Evolutionary conservation across 306 rosid genomes (phyloP).

Genomic region (Pyrus pyrifolia): DNA sequence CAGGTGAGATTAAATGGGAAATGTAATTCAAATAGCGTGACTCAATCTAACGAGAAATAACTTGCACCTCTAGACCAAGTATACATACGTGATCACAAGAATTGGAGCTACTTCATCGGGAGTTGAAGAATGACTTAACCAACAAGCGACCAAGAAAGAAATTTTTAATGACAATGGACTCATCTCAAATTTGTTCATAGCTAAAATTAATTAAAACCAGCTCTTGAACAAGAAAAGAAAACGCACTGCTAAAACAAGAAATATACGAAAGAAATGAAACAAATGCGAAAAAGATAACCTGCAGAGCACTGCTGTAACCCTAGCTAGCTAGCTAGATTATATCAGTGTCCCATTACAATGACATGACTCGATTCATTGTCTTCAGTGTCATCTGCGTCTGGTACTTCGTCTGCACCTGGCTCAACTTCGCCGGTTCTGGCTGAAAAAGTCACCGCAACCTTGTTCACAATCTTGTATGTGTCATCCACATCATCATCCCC

Average conservation of each 20-base stretch:
- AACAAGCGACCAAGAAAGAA: background rate
- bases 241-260: background rate
- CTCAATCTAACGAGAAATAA: background rate
- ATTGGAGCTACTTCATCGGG: background rate
- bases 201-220: background rate
- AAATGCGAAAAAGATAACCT: background rate
- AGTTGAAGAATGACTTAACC: background rate
- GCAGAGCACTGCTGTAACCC: background rate
- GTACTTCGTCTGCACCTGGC: background rate
- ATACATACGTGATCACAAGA: background rate
- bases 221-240: background rate
- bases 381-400: background rate
- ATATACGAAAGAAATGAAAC: background rate
- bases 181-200: background rate
- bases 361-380: background rate
- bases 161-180: background rate
- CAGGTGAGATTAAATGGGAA: background rate
- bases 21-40: background rate
- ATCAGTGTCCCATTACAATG: conserved; percentile 35
- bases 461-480: conserved; percentile 28
- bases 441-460: background rate
- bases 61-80: background rate
- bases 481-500: conserved; percentile 37
- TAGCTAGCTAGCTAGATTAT: background rate
- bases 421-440: background rate